phyloP scores from a whole-genome alignment of 441 rosid species.

The Gossypium lobatum region DNA sequence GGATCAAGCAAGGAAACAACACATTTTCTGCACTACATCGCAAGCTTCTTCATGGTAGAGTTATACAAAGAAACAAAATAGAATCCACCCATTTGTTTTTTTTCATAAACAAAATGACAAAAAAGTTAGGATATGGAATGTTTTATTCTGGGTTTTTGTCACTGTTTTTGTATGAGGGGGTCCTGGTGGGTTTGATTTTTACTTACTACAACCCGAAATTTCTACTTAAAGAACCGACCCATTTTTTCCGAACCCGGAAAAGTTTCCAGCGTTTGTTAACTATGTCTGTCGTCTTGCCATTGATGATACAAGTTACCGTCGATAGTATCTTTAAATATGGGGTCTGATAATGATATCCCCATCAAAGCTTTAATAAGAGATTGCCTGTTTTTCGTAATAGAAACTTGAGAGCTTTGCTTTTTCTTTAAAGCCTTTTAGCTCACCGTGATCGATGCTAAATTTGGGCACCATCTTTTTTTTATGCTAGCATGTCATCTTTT shows the following conservation, averaged over 20 bases:
- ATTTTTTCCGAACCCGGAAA: no score
- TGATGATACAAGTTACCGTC: slow-evolving; percentile 4
- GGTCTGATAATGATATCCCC: not conserved
- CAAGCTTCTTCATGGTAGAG: slow-evolving; percentile 44
- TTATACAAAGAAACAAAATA: not conserved
- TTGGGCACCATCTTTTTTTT: no score
- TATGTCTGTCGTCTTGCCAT: not conserved
- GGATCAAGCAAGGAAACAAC: slow-evolving; percentile 13
- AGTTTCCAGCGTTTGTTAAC: not conserved
- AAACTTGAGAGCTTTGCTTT: no score
- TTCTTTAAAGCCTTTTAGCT: not conserved
- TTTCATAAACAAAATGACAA: not conserved
- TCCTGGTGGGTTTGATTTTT: no score
- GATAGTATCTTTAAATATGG: slow-evolving; percentile 13
- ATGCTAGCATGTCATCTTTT: no score
- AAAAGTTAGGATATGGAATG: not conserved
- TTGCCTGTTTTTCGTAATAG: no score
- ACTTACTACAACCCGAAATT: no score
- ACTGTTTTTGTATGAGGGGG: not conserved
- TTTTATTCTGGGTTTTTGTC: not conserved
- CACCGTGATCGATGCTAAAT: not conserved
- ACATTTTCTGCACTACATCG: slow-evolving; percentile 30
- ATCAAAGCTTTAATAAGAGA: not conserved
- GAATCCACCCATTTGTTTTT: no score
- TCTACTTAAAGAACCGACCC: no score